Percentiles rank a stretch among this genome's conserved stretches.
phyloP scores from a whole-genome alignment of 352 stramenopile species.

The Pythium apleroticum region DNA sequence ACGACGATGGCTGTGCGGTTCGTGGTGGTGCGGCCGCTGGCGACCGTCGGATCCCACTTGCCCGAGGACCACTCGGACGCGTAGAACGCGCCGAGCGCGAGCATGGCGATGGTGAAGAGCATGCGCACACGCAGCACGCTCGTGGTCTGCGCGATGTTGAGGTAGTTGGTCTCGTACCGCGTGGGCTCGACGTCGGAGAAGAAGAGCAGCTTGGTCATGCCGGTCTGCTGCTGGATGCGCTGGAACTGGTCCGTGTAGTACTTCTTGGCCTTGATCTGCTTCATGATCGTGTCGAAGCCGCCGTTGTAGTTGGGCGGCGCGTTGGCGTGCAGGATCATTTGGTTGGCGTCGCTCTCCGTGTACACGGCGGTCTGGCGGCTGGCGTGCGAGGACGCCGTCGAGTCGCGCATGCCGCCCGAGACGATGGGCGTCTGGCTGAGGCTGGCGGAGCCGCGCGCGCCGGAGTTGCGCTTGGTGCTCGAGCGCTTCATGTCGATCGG shows the following conservation, averaged over 20 bases:
- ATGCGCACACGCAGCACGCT: conserved; percentile 55
- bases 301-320: conserved; percentile 62
- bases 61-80: conserved; percentile 44
- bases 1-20: conserved; percentile 50
- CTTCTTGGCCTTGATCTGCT: conserved; percentile 74
- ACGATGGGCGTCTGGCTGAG: conserved; percentile 28
- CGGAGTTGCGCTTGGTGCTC: conserved; percentile 26
- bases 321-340: conserved; percentile 67
- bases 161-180: conserved; percentile 69
- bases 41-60: conserved; percentile 39
- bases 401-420: conserved; percentile 20
- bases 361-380: conserved; percentile 31
- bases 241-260: conserved; percentile 83
- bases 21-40: conserved; percentile 33
- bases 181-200: conserved; percentile 60
- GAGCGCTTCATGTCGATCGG: conserved; percentile 1
- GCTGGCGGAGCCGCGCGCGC: conserved; percentile 21
- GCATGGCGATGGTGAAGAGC: conserved; percentile 57
- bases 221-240: conserved; percentile 74
- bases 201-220: conserved; percentile 58
- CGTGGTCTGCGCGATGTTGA: conserved; percentile 48
- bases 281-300: conserved; percentile 74
- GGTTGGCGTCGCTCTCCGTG: conserved; percentile 60
- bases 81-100: conserved; percentile 60
- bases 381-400: conserved; percentile 15